Percentiles rank a stretch among this genome's conserved stretches.
phyloP scores from a whole-genome alignment of 1,284 basidiomycete genomes.

The Ganoderma resinaceum region DNA sequence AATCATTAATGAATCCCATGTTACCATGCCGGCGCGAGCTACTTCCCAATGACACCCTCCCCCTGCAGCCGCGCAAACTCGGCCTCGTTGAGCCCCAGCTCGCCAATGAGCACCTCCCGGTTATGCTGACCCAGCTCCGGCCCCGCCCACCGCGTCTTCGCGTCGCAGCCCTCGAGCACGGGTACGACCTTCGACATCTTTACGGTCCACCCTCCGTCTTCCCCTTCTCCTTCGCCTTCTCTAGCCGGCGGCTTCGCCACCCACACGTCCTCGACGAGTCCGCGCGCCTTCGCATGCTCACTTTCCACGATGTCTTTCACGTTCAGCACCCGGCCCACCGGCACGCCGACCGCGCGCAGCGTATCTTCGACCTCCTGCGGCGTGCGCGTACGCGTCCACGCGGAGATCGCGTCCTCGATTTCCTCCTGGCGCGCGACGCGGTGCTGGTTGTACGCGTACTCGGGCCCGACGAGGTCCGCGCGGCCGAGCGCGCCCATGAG shows the following conservation, averaged over 20 bases:
- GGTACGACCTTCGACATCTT: conserved; percentile 73
- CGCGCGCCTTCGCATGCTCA: conserved; percentile 62
- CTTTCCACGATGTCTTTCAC: conserved; percentile 67
- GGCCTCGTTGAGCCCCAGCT: conserved; percentile 54
- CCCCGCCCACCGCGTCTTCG: conserved; percentile 69
- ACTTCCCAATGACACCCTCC: conserved; percentile 54
- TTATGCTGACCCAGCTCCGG: conserved; percentile 72
- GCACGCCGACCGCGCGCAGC: conserved; percentile 65
- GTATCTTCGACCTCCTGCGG: conserved; percentile 62
- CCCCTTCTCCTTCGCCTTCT: neutral
- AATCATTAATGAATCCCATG: conserved; percentile 1
- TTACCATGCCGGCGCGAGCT: conserved; percentile 2
- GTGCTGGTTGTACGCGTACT: conserved; percentile 65
- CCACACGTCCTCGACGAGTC: conserved; percentile 64
- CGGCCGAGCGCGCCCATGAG: conserved; percentile 68
- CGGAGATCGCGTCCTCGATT: conserved; percentile 67
- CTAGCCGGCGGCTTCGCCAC: conserved; percentile 46
- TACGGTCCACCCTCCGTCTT: conserved; percentile 55
- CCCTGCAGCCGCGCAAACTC: conserved; percentile 52
- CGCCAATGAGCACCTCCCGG: conserved; percentile 57
- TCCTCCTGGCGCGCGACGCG: conserved; percentile 62
- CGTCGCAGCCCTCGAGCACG: conserved; percentile 60
- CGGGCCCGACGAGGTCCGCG: conserved; percentile 61
- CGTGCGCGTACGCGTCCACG: conserved; percentile 65
- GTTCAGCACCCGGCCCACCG: conserved; percentile 66